These are phyloP conservation scores for Leishmania mexicana DNA, from an alignment of 208 protist genomes.

Conservation along the genomic window DNA sequence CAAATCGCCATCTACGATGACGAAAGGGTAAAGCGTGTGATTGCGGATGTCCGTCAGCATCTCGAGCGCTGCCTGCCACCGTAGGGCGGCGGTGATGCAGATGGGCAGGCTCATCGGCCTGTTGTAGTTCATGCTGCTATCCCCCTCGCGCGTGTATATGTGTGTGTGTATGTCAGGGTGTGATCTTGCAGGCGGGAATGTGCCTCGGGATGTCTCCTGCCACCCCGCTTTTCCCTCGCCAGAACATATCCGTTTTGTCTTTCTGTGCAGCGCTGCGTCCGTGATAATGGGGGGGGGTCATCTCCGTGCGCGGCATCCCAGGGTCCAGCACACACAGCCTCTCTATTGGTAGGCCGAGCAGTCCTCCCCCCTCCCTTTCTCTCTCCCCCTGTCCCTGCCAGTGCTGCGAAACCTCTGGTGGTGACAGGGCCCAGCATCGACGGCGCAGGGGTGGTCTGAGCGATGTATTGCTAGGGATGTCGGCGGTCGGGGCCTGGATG, in stretches of 20 bases:
- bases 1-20: slow-evolving; percentile 39
- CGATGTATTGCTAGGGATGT: not conserved
- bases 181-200: not conserved
- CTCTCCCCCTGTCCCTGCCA: not conserved
- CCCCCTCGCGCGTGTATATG: not conserved
- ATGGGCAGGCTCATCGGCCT: slow-evolving; percentile 1
- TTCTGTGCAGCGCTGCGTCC: not conserved
- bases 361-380: not conserved
- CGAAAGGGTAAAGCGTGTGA: slow-evolving; percentile 14
- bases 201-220: not conserved
- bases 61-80: slow-evolving; percentile 26
- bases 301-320: not conserved
- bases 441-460: not conserved
- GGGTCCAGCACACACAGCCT: not conserved
- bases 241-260: not conserved
- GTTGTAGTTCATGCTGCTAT: slow-evolving; percentile 1
- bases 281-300: not conserved
- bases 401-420: not conserved
- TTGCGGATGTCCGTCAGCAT: slow-evolving; percentile 19
- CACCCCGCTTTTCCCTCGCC: not conserved
- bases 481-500: not conserved
- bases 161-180: not conserved
- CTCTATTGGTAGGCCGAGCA: not conserved
- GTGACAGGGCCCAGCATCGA: not conserved
- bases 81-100: slow-evolving; percentile 2